phyloP scores from a whole-genome alignment of 2,329 filamentous ascomycete species.

The Monosporascus ibericus region DNA sequence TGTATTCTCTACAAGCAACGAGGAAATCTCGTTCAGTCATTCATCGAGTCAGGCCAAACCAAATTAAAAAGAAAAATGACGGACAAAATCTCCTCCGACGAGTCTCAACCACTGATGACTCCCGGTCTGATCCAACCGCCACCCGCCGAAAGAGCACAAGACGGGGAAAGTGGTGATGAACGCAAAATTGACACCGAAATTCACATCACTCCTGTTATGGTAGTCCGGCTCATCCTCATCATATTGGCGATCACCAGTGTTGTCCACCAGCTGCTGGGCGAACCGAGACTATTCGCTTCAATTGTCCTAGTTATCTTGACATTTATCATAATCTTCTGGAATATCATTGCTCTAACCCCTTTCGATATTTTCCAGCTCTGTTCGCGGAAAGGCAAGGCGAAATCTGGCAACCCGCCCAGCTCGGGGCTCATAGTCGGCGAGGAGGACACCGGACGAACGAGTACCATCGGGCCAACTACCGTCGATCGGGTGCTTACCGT shows the following conservation, averaged over 20 bases:
- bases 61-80: background rate
- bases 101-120: background rate
- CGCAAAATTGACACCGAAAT: background rate
- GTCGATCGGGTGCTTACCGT: no score
- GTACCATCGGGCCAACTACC: no score
- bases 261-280: background rate
- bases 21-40: background rate
- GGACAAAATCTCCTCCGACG: background rate
- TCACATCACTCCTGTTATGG: background rate
- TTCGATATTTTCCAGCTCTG: background rate
- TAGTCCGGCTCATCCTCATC: background rate
- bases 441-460: background rate
- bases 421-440: background rate
- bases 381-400: background rate
- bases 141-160: background rate
- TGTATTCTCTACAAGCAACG: no score
- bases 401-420: background rate
- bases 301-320: background rate
- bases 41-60: background rate
- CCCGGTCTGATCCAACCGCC: background rate
- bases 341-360: background rate
- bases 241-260: slow-evolving; percentile 1
- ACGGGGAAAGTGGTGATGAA: background rate
- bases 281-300: background rate
- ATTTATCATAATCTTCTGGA: background rate